Conservation (phyloP, 805 yeast species). For the Yamadazyma phyllophila region DNA sequence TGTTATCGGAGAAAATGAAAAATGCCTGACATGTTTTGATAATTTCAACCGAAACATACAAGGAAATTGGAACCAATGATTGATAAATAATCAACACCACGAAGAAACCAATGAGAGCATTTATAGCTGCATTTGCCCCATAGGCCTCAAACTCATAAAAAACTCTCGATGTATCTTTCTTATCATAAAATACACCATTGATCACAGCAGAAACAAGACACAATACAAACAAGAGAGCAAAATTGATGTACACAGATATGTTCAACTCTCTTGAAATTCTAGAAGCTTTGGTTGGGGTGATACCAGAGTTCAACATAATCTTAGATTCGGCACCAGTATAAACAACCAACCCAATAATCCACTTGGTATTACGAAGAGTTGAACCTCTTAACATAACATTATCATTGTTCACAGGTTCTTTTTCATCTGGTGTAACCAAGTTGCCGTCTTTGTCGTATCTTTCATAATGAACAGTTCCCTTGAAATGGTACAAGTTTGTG, state of each 20-base stretch:
- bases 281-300: slow-evolving; percentile 71
- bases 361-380: slow-evolving; percentile 68
- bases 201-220: slow-evolving; percentile 70
- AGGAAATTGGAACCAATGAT: slow-evolving; percentile 75
- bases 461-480: slow-evolving; percentile 61
- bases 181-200: slow-evolving; percentile 62
- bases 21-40: slow-evolving; percentile 75
- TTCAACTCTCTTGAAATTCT: slow-evolving; percentile 66
- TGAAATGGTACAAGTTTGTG: slow-evolving; percentile 59
- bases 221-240: slow-evolving; percentile 55
- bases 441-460: slow-evolving; percentile 19
- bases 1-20: slow-evolving; percentile 67
- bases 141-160: slow-evolving; percentile 63
- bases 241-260: slow-evolving; percentile 62
- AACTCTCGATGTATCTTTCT: slow-evolving; percentile 42
- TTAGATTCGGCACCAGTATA: slow-evolving; percentile 77
- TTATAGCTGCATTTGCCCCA: slow-evolving; percentile 57
- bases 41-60: slow-evolving; percentile 75
- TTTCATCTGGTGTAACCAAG: slow-evolving; percentile 45
- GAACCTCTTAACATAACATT: slow-evolving; percentile 72
- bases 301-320: slow-evolving; percentile 75
- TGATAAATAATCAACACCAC: slow-evolving; percentile 74
- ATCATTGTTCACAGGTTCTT: slow-evolving; percentile 60
- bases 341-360: slow-evolving; percentile 73
- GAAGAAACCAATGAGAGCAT: slow-evolving; percentile 67